A percentile compares a stretch with the other conserved stretches of the same genome.
phyloP scores from a whole-genome alignment of 805 yeast genomes.

The Yarrowia sp. region DNA sequence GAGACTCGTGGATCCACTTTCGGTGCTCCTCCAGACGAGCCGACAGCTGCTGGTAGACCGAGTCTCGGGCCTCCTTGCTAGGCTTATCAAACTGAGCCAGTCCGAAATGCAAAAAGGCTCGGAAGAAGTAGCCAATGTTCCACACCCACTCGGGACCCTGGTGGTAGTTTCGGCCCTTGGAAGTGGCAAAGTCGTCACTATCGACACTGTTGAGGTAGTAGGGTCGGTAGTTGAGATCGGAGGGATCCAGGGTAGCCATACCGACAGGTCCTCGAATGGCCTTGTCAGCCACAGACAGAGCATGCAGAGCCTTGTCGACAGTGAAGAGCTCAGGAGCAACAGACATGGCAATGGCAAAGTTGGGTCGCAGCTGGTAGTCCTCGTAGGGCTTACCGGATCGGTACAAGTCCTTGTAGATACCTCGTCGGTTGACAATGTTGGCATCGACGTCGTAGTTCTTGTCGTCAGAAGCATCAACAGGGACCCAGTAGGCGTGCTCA shows the following conservation, averaged over 20 bases:
- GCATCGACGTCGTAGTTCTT: constrained; percentile 58
- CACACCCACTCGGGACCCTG: constrained; percentile 99
- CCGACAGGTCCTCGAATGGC: constrained; percentile 86
- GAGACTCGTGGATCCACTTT: constrained; percentile 67
- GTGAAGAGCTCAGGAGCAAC: constrained; percentile 92
- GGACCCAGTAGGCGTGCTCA: constrained; percentile 77
- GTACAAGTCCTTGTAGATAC: constrained; percentile 87
- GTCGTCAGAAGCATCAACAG: constrained; percentile 63
- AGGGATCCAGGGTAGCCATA: constrained; percentile 87
- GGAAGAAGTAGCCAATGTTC: constrained; percentile 81
- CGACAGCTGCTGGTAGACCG: constrained; percentile 54
- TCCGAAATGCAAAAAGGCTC: constrained; percentile 67
- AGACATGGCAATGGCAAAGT: constrained; percentile 88
- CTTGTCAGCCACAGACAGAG: constrained; percentile 69
- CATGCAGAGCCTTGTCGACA: constrained; percentile 56
- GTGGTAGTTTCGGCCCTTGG: constrained; percentile 95
- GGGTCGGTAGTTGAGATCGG: constrained; percentile 89
- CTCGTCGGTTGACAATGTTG: constrained; percentile 75
- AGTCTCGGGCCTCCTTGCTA: constrained; percentile 33
- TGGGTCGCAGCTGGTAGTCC: constrained; percentile 90
- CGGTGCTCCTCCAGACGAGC: constrained; percentile 62
- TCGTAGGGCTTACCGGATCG: constrained; percentile 82
- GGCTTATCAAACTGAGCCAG: constrained; percentile 39
- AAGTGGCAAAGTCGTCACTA: constrained; percentile 80
- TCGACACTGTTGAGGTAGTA: constrained; percentile 80